These are phyloP conservation scores for Malus sieversii DNA, from an alignment of 306 rosid species.

Conservation along the genomic window DNA sequence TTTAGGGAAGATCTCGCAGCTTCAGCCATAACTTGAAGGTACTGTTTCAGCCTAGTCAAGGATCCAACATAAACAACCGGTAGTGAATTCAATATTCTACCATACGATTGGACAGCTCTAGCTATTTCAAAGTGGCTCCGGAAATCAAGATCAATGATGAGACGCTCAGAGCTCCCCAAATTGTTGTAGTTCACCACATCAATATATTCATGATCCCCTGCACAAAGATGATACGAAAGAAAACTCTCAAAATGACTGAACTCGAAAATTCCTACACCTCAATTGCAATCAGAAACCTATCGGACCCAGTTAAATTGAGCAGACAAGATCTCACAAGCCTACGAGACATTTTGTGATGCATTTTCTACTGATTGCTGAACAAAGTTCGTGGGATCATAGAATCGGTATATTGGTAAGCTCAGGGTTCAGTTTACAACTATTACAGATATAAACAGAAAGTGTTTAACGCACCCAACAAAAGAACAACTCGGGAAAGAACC, in stretches of 20 bases:
- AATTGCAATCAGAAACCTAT: background rate
- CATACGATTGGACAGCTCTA: conserved; percentile 85
- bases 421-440: background rate
- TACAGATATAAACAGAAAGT: background rate
- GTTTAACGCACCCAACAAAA: background rate
- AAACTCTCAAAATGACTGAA: background rate
- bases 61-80: conserved; percentile 82
- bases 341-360: background rate
- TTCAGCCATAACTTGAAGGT: conserved; percentile 80
- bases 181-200: conserved; percentile 52
- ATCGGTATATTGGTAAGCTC: background rate
- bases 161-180: conserved; percentile 56
- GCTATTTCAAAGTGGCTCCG: conserved; percentile 98
- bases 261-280: background rate
- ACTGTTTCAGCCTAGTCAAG: conserved; percentile 56
- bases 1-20: conserved; percentile 78
- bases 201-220: conserved; percentile 94
- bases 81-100: conserved; percentile 68
- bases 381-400: background rate
- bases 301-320: background rate
- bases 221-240: background rate
- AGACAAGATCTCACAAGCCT: background rate
- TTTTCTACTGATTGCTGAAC: background rate
- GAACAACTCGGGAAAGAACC: background rate
- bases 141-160: conserved; percentile 80